Conservation (phyloP, 345 rosid species). For the Eucalyptus melliodora region DNA sequence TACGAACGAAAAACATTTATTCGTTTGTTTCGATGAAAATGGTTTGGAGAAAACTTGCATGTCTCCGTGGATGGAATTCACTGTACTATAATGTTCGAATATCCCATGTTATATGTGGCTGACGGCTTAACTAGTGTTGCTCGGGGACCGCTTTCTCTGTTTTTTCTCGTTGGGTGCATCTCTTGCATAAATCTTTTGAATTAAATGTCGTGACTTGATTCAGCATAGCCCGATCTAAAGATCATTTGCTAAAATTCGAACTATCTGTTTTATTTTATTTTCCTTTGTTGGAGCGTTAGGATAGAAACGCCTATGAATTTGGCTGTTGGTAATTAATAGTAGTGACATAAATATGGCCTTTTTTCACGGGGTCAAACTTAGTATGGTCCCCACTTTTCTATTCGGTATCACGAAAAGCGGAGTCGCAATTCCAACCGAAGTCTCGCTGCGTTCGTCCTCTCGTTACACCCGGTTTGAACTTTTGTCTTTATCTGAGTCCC, state of each 20-base stretch:
- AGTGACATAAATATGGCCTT: not conserved
- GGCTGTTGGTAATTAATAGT: not conserved
- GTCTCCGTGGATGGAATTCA: not conserved
- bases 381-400: not conserved
- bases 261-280: not conserved
- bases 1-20: not conserved
- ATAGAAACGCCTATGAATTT: not conserved
- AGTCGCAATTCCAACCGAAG: not conserved
- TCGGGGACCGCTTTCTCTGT: not conserved
- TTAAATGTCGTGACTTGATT: accelerated
- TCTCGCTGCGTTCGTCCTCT: not conserved
- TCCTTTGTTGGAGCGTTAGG: not conserved
- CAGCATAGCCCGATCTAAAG: not conserved
- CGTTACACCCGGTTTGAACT: not conserved
- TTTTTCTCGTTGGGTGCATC: not conserved
- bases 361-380: not conserved
- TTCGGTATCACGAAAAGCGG: not conserved
- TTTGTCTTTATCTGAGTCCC: not conserved
- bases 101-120: not conserved
- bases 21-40: not conserved
- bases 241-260: not conserved
- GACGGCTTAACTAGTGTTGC: not conserved
- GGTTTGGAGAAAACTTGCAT: not conserved
- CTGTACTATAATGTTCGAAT: not conserved
- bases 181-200: not conserved